Evolutionary conservation across 768 basidiomycete species (phyloP), one percentile per base, ranked within the genome.

Genomic region (Crepidotus variabilis): DNA sequence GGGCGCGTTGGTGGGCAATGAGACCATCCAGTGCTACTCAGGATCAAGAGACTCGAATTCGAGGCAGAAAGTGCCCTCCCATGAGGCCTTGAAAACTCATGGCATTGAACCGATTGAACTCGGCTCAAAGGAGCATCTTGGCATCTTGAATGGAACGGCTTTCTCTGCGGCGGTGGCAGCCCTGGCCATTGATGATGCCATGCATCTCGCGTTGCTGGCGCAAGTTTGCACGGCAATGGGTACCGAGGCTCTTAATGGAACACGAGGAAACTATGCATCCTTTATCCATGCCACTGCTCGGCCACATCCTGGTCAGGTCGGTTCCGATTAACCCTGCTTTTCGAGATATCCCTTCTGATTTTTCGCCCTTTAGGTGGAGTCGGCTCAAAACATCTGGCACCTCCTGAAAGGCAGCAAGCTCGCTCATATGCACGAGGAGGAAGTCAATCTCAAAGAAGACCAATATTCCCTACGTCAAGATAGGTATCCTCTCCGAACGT

Each of bases 191-290:
- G 80, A 86, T 60, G 88, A 91, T 53, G 84, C 88, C 16, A 76
- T 83, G 20, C 83, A 86, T 60, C 71, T 87, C 20, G 72, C 80
- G 20, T 69, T 87, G 13, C 69, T 87, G 14, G 76, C 88, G 1
- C 87, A 90, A 68, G 80, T 88, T 4, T 84, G 83, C 68, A 92
- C 89, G 1, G 89, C 90, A 0, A 82, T 92, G 81, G 87, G 87
- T 20, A 86, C 86, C 1, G 90, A 92, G 65, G 90, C 88, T 16
- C 77, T 92, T 33, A 70, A 79, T 35, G 90, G 90, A 21, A 77
- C 81, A 7, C 79, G 81, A 43, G 86, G 78, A 24, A 85, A 83
- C 18, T 86, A 82, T 63, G 82, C 77, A 11, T 73, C 85, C 0
- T 92, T 92, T 73, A 88, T 92, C 54, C 89, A 91, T 65, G 82